Percentiles rank a stretch among this genome's conserved stretches.
These are phyloP conservation scores for Colletotrichum acutatum DNA, from an alignment of 2,329 filamentous ascomycete species.

Conservation along the genomic window DNA sequence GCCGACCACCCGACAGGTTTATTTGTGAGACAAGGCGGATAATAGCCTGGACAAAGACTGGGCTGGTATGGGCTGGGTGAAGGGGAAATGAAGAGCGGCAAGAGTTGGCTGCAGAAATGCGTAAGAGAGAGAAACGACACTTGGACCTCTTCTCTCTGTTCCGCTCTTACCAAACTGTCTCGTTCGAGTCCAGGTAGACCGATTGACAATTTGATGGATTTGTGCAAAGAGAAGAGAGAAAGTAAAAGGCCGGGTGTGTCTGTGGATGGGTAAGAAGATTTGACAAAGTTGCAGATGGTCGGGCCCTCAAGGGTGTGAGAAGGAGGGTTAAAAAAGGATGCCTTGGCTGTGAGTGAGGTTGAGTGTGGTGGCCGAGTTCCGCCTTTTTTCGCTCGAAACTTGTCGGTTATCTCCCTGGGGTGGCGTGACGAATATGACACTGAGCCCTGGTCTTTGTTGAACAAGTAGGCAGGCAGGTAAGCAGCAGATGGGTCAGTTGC, in stretches of 20 bases:
- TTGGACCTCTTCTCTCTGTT: neutral
- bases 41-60: slow-evolving; percentile 28
- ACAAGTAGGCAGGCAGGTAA: neutral
- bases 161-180: neutral
- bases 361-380: slow-evolving; percentile 34
- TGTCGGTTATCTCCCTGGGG: slow-evolving; percentile 34
- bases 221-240: neutral
- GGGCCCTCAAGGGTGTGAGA: slow-evolving; percentile 20
- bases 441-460: slow-evolving; percentile 22
- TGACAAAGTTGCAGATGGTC: slow-evolving; percentile 27
- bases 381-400: slow-evolving; percentile 35
- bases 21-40: slow-evolving; percentile 34
- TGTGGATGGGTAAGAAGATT: slow-evolving; percentile 13
- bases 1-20: slow-evolving; percentile 30
- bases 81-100: slow-evolving; percentile 34
- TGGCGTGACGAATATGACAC: slow-evolving; percentile 31
- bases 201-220: neutral
- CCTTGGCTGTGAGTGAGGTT: slow-evolving; percentile 35
- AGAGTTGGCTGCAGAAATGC: slow-evolving; percentile 21
- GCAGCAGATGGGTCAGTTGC: neutral
- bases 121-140: slow-evolving; percentile 11
- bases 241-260: neutral
- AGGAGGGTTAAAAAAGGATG: slow-evolving; percentile 26
- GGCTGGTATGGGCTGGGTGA: slow-evolving; percentile 29
- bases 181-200: neutral